Evolutionary conservation across 768 basidiomycete genomes (phyloP), one percentile per base, ranked within the genome.

Genomic region (Rhodotorula sphaerocarpa): DNA sequence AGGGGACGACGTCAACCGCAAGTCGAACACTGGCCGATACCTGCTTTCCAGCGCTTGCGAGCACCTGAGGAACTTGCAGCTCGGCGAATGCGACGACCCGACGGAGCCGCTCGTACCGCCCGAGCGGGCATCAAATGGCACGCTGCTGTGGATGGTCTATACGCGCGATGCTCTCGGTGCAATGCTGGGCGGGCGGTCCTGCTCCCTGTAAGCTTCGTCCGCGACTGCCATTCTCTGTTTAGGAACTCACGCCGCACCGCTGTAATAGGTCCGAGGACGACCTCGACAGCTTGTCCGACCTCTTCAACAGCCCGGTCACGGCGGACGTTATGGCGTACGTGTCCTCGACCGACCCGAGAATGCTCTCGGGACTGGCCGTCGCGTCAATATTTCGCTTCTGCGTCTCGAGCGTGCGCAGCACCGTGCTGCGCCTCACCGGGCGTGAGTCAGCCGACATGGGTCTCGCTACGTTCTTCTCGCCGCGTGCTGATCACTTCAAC

Each of bases 361-460:
- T 55, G 25, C 61, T 66, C n/a, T 55, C 65, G 11, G 65, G 65
- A 6, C 48, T 66, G 30, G 65, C 60, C 20, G 65, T 66, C 23
- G 61, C 59, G 14, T 30, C 48, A 15, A 59, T 62, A 41, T 66
- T 66, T 44, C 56, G 61, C 9, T 61, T 55, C 39, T 27, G 54
- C 25, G 41, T 44, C 36, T 45, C 34, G 5, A 36, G 15, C 57
- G 42, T 62, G 5, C 60, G 65, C 7, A 31, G 28, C 14, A 52
- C 59, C 2, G 50, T 58, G 28, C 9, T 20, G 1, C 53, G 54
- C 11, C 53, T 66, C 21, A 59, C 60, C 0, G 53, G 56, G 2
- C 65, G 57, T 58, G 33, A 28, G 57, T 42, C n/a, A n/a, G n/a
- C n/a, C n/a, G n/a, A n/a, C n/a, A n/a, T n/a, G n/a, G n/a, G n/a